Percentiles rank a stretch among this genome's conserved stretches.
Conservation (phyloP, 2,329 filamentous ascomycete genomes). For the Talaromyces marneffei region DNA sequence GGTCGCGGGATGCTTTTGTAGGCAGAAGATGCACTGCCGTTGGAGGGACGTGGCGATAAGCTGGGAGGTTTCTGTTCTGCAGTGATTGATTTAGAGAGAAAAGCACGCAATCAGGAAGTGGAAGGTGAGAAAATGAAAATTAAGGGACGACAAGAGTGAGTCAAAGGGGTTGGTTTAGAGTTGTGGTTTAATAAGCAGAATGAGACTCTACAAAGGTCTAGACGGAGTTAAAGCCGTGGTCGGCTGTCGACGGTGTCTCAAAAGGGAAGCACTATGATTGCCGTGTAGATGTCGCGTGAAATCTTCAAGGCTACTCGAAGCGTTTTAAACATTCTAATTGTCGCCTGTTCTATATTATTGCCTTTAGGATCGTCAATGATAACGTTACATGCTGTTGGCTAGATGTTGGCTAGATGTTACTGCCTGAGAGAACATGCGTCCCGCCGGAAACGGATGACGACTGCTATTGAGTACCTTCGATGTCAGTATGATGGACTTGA, state of each 20-base stretch:
- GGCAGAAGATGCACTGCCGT: background rate
- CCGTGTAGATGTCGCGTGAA: background rate
- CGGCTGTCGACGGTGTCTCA: slow-evolving; percentile 9
- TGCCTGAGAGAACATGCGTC: slow-evolving; percentile 1
- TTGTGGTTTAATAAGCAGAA: background rate
- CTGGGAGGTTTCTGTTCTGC: background rate
- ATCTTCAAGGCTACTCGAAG: background rate
- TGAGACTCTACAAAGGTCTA: background rate
- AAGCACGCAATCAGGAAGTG: background rate
- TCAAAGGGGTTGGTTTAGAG: background rate
- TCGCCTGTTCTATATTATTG: background rate
- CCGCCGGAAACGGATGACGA: slow-evolving; percentile 8
- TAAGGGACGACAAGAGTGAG: background rate
- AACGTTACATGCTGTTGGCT: background rate
- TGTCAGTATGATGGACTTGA: background rate
- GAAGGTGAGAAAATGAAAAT: background rate
- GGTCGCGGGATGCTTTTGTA: background rate
- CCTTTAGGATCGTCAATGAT: background rate
- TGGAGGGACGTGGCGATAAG: no score
- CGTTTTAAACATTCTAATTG: background rate
- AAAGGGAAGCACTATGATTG: slow-evolving; percentile 2
- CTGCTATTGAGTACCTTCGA: background rate
- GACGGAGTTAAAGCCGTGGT: background rate
- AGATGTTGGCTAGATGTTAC: background rate
- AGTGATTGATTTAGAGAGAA: background rate